A percentile compares a stretch with the other conserved stretches of the same genome.
Conservation (phyloP, 805 yeast genomes). For the Cyberlindnera mississippiensis region DNA sequence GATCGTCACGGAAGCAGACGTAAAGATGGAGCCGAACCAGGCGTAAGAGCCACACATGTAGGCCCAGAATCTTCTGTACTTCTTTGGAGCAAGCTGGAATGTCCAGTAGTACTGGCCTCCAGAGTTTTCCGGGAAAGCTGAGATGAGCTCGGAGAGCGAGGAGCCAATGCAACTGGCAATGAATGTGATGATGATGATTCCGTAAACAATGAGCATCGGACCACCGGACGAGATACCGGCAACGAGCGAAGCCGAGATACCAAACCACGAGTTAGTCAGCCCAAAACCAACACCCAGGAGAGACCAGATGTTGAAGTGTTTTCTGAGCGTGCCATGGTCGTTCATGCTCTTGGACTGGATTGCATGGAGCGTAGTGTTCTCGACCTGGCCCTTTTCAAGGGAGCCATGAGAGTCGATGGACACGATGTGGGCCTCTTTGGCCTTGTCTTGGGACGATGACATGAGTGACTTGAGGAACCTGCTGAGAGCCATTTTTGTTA, state of each 20-base stretch:
- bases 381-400: slow-evolving; percentile 14
- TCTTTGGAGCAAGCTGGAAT: slow-evolving; percentile 46
- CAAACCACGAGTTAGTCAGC: slow-evolving; percentile 58
- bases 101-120: slow-evolving; percentile 64
- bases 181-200: slow-evolving; percentile 47
- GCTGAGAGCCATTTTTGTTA: slow-evolving; percentile 3
- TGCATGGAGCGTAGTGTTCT: slow-evolving; percentile 10
- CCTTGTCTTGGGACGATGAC: slow-evolving; percentile 7
- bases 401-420: slow-evolving; percentile 2
- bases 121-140: slow-evolving; percentile 49
- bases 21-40: slow-evolving; percentile 58
- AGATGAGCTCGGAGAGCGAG: slow-evolving; percentile 49
- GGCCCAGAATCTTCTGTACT: slow-evolving; percentile 36
- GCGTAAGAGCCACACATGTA: slow-evolving; percentile 60
- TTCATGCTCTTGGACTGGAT: slow-evolving; percentile 8
- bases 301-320: slow-evolving; percentile 41
- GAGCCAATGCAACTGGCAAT: slow-evolving; percentile 46
- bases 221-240: slow-evolving; percentile 58
- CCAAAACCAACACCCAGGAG: slow-evolving; percentile 58
- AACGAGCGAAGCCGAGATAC: slow-evolving; percentile 51
- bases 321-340: slow-evolving; percentile 17
- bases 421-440: slow-evolving; percentile 4
- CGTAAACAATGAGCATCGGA: slow-evolving; percentile 53
- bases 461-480: slow-evolving; percentile 7
- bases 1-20: slow-evolving; percentile 56